Evolutionary conservation across 2,329 filamentous ascomycete genomes (phyloP).

Genomic region (Calonectria pseudoreteaudii): DNA sequence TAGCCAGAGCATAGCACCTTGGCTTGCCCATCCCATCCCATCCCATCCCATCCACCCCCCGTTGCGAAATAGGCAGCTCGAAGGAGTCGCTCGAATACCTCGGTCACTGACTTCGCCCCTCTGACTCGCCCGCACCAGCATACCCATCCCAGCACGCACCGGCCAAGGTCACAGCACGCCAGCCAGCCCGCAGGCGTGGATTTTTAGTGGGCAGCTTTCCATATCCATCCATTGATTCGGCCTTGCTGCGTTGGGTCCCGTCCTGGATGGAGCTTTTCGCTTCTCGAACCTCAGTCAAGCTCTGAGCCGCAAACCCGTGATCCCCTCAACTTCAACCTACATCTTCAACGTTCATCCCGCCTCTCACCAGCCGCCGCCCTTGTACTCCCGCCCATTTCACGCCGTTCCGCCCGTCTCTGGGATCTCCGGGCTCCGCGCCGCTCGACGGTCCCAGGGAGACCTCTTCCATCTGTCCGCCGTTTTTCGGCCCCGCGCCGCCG

Average conservation of each 20-base stretch:
- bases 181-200: conserved; percentile 9
- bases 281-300: conserved; percentile 40
- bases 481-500: conserved; percentile 43
- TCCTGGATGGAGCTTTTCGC: conserved; percentile 43
- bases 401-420: conserved; percentile 36
- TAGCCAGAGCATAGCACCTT: conserved; percentile 7
- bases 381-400: conserved; percentile 9
- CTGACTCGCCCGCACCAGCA: conserved; percentile 13
- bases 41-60: neutral
- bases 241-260: conserved; percentile 35
- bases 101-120: conserved; percentile 4
- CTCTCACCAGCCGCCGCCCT: conserved; percentile 20
- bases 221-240: conserved; percentile 18
- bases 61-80: conserved; percentile 7
- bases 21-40: conserved; percentile 12
- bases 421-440: conserved; percentile 42
- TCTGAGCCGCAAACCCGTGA: conserved; percentile 43
- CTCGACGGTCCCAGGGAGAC: conserved; percentile 40
- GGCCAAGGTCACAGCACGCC: conserved; percentile 6
- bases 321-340: conserved; percentile 38
- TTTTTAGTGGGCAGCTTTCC: conserved; percentile 21
- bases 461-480: conserved; percentile 36
- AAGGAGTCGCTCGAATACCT: conserved; percentile 10
- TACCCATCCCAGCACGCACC: conserved; percentile 19
- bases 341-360: conserved; percentile 14